These are phyloP conservation scores for Dentiscutata heterogama DNA, from an alignment of 371 early-diverging fungal species.

Conservation along the genomic window DNA sequence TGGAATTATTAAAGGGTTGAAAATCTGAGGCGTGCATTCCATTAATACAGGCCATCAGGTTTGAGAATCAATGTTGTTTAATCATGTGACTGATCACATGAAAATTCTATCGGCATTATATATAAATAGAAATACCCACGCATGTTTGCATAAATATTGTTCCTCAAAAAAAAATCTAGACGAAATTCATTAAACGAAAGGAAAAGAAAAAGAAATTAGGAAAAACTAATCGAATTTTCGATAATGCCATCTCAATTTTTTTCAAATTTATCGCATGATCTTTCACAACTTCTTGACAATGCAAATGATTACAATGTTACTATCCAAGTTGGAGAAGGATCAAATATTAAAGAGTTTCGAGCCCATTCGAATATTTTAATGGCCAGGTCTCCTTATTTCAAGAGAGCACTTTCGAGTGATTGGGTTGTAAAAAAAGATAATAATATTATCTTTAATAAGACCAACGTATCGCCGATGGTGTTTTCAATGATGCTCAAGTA, in stretches of 20 bases:
- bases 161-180: no score
- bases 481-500: conserved; percentile 32
- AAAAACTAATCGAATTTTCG: background rate
- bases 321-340: conserved; percentile 16
- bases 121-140: no score
- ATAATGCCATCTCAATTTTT: conserved; percentile 10
- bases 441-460: conserved; percentile 10
- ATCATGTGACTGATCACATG: no score
- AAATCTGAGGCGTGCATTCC: no score
- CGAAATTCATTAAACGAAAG: no score
- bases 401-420: background rate
- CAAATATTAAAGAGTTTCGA: conserved; percentile 23
- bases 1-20: no score
- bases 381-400: conserved; percentile 33
- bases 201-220: no score
- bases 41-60: no score
- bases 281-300: conserved; percentile 17
- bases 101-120: no score
- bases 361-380: conserved; percentile 24
- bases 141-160: no score
- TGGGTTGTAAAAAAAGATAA: conserved; percentile 6
- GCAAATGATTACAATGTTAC: conserved; percentile 36
- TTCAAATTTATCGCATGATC: conserved; percentile 3
- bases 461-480: conserved; percentile 15
- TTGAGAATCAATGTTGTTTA: no score